These are phyloP conservation scores for Boletus pseudopeckii DNA, from an alignment of 768 basidiomycete genomes.

Conservation along the genomic window DNA sequence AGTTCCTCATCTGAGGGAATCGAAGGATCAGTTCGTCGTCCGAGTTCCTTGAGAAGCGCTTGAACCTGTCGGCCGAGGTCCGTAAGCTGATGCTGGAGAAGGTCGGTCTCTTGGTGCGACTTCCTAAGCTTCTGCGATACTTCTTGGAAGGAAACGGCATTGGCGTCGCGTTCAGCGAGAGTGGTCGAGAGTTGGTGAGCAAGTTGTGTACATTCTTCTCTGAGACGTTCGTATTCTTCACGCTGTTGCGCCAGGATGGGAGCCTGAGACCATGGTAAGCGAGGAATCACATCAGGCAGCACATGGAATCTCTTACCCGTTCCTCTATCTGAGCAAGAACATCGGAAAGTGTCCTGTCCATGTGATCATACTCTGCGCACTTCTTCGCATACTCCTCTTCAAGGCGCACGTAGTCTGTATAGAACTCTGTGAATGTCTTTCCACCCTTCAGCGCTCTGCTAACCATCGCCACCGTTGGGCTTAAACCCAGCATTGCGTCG, in stretches of 20 bases:
- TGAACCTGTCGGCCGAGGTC: constrained; percentile 88
- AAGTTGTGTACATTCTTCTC: constrained; percentile 75
- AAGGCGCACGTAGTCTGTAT: constrained; percentile 82
- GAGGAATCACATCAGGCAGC: not conserved
- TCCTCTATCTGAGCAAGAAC: constrained; percentile 91
- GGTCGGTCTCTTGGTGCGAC: constrained; percentile 56
- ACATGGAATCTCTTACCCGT: constrained; percentile 44
- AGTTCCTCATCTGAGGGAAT: constrained; percentile 70
- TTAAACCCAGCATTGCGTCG: constrained; percentile 65
- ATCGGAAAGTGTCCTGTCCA: constrained; percentile 75
- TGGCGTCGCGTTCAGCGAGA: constrained; percentile 70
- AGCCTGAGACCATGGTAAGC: constrained; percentile 49
- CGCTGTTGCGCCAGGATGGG: constrained; percentile 90
- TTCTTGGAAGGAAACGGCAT: constrained; percentile 53
- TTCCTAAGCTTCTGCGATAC: constrained; percentile 59
- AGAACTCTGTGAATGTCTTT: constrained; percentile 92
- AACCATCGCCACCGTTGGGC: constrained; percentile 86
- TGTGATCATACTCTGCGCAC: constrained; percentile 76
- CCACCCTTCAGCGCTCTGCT: constrained; percentile 76
- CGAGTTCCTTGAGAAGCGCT: constrained; percentile 70
- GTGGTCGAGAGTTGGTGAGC: constrained; percentile 75
- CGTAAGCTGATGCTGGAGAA: constrained; percentile 71
- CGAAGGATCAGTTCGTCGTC: constrained; percentile 78
- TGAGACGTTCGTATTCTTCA: constrained; percentile 80
- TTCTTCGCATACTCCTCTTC: constrained; percentile 80